These are phyloP conservation scores for Neurospora hispaniola DNA, from an alignment of 495 filamentous ascomycete species.

Conservation along the genomic window DNA sequence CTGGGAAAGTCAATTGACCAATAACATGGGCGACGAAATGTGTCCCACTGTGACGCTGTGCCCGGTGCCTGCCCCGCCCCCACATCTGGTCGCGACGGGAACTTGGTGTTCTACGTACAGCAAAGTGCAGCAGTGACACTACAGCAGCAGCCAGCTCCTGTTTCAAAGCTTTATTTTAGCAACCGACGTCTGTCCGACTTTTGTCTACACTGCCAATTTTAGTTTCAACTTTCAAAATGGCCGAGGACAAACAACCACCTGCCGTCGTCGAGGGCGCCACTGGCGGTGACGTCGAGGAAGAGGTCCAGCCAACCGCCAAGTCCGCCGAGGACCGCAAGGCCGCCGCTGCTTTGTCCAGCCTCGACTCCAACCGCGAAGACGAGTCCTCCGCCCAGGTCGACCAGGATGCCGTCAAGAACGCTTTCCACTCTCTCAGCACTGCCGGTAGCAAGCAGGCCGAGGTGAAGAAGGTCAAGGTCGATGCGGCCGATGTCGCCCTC, in stretches of 20 bases:
- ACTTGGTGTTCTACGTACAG: not conserved
- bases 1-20: not conserved
- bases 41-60: not conserved
- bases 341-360: slow-evolving; percentile 69
- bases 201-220: not conserved
- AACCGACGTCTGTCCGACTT: not conserved
- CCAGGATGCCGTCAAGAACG: slow-evolving; percentile 72
- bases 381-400: slow-evolving; percentile 48
- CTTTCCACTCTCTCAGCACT: slow-evolving; percentile 59
- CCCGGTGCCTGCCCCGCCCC: not conserved
- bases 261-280: slow-evolving; percentile 49
- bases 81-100: not conserved
- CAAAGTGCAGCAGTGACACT: not conserved
- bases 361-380: slow-evolving; percentile 56
- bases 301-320: slow-evolving; percentile 52
- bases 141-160: not conserved
- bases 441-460: slow-evolving; percentile 21
- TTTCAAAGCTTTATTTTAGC: not conserved
- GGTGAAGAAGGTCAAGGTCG: slow-evolving; percentile 41
- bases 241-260: slow-evolving; percentile 47
- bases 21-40: no score
- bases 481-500: slow-evolving; percentile 33
- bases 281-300: slow-evolving; percentile 49
- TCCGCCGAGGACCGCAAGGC: slow-evolving; percentile 83
- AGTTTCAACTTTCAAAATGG: slow-evolving; percentile 30